These are phyloP conservation scores for Nannochloris sp. DNA, from an alignment of 139 green algal species.

Conservation along the genomic window DNA sequence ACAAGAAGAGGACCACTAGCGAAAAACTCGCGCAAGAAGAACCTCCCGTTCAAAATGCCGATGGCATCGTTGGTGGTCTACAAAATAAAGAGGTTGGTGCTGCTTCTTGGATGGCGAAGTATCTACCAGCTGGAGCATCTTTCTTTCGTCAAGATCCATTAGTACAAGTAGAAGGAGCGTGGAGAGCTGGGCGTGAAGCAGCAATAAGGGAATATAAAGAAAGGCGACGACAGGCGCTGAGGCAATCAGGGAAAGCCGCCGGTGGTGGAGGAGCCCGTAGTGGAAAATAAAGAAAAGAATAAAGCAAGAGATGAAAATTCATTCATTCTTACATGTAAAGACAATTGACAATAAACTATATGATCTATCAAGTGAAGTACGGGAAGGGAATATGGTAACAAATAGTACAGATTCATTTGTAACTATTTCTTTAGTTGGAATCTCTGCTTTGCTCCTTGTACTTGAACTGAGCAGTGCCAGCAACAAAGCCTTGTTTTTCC, in stretches of 20 bases:
- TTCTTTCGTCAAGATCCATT: slow-evolving; percentile 13
- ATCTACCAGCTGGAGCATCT: slow-evolving; percentile 12
- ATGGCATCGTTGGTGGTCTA: background rate
- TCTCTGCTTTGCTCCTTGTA: too few species aligned
- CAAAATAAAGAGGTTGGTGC: too few species aligned
- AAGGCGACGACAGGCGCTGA: slow-evolving; percentile 19
- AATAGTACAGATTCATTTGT: too few species aligned
- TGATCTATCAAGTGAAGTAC: too few species aligned
- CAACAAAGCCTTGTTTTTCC: slow-evolving; percentile 10
- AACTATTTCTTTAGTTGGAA: too few species aligned
- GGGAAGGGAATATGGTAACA: too few species aligned
- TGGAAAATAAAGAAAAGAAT: too few species aligned
- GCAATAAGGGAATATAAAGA: slow-evolving; percentile 12
- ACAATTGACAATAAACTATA: too few species aligned
- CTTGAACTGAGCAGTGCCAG: background rate
- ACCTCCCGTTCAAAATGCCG: background rate
- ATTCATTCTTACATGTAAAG: too few species aligned
- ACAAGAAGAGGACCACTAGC: background rate
- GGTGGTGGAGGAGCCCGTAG: too few species aligned
- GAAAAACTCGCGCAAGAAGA: background rate
- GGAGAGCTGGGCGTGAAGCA: slow-evolving; percentile 10
- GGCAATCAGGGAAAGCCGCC: too few species aligned
- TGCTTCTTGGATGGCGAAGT: background rate
- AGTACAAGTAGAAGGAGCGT: slow-evolving; percentile 18
- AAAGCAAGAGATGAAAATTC: too few species aligned